A percentile compares a stretch with the other conserved stretches of the same genome.
Evolutionary conservation across 139 green algal genomes (phyloP).

Genomic region (Volvox africanus): DNA sequence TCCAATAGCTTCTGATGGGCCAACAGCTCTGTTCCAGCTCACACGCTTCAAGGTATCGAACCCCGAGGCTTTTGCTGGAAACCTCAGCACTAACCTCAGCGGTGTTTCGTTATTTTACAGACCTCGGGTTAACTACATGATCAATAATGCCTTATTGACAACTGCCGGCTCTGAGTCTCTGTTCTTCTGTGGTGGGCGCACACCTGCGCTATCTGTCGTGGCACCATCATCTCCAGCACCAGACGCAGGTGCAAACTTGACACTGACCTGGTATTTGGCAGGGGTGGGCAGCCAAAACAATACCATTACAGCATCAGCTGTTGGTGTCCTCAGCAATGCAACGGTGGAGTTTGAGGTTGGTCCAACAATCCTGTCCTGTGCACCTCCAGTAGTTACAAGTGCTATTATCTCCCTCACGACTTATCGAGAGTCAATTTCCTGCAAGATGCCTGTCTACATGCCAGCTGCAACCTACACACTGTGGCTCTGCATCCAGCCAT

Average conservation of each 20-base stretch:
- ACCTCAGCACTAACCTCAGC: neutral
- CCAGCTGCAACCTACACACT: conserved; percentile 40
- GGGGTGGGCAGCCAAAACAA: conserved; percentile 12
- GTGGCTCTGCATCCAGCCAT: conserved; percentile 45
- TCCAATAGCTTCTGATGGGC: neutral
- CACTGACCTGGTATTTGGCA: neutral
- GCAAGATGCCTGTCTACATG: conserved; percentile 21
- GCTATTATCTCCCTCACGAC: neutral
- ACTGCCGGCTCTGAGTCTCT: neutral
- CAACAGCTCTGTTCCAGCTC: neutral
- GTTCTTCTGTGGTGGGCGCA: conserved; percentile 16
- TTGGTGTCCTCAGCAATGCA: neutral
- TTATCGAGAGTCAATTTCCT: conserved; percentile 7
- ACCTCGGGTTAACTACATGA: conserved; percentile 2
- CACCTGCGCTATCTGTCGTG: neutral
- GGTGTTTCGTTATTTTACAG: neutral
- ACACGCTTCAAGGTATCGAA: neutral
- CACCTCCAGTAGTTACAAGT: neutral
- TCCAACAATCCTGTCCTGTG: neutral
- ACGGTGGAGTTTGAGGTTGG: conserved; percentile 32
- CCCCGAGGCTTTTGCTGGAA: neutral
- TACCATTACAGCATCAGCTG: neutral
- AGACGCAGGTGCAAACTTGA: neutral
- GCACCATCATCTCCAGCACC: neutral
- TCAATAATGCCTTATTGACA: neutral